Evolutionary conservation across 148 eudicot genomes (phyloP).

Genomic region (Amaranthus hypochondriacus): DNA sequence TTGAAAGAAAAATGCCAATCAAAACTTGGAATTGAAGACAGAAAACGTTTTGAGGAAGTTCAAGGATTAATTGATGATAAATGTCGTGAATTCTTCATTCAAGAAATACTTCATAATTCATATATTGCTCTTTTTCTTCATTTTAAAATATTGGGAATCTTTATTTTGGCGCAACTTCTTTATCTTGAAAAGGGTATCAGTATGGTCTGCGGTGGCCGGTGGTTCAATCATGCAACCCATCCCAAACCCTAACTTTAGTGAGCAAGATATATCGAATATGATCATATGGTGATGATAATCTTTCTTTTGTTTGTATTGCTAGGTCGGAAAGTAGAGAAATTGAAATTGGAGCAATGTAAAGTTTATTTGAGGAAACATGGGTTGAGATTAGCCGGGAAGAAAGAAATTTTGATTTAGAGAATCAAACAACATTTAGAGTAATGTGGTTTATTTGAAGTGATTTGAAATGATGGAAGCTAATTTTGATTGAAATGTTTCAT

Average conservation of each 20-base stretch:
- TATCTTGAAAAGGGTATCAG: too few relatives aligned
- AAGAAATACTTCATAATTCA: not conserved
- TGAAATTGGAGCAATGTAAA: too few relatives aligned
- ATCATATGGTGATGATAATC: too few relatives aligned
- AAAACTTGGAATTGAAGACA: slow-evolving; percentile 35
- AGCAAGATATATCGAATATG: too few relatives aligned
- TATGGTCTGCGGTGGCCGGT: too few relatives aligned
- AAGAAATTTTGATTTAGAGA: slow-evolving; percentile 52
- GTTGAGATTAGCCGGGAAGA: slow-evolving; percentile 70
- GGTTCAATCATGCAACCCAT: too few relatives aligned
- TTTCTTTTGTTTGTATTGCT: slow-evolving; percentile 23
- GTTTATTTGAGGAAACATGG: too few relatives aligned
- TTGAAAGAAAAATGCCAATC: not conserved
- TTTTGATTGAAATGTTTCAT: not conserved
- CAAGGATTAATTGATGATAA: slow-evolving; percentile 48
- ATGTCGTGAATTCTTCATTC: not conserved
- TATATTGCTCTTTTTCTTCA: not conserved
- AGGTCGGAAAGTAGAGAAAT: slow-evolving; percentile 62
- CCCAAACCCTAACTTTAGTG: too few relatives aligned
- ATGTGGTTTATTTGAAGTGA: slow-evolving; percentile 7
- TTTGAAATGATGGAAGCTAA: not conserved
- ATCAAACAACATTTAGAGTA: slow-evolving; percentile 69
- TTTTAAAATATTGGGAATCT: not conserved
- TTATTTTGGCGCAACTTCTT: too few relatives aligned
- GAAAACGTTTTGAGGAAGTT: slow-evolving; percentile 42